Base-by-base conservation (phyloP, 352 stramenopile genomes). In the Blastocystis sp. region DNA sequence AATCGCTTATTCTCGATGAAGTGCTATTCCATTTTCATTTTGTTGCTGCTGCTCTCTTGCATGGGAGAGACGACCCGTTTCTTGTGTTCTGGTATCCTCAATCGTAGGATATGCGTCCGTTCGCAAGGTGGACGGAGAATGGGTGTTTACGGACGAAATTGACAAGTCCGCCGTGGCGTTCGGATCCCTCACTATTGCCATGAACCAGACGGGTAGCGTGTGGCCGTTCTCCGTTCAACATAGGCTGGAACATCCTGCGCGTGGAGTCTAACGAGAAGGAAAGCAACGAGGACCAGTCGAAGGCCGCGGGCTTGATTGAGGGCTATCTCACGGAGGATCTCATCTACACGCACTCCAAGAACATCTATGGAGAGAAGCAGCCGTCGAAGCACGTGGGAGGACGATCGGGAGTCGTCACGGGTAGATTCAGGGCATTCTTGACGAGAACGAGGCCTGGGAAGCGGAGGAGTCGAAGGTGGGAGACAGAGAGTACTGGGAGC, bases 281-380 rank as follows among this genome's bases (percentile, higher is more conserved):
- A 41, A 91, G 92, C 62, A 92, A 93, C 88, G 94, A 92, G 51
- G 93, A 89, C 12, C 79, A 89, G 41, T 77, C 79, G 39, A 69
- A 79, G 62, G 79, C 92, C 6, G 93, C 92, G 2, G 93, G 93
- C 1, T 94, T 93, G 41, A 91, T 92, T 0, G 92, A 95, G 80
- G 93, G 92, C 0, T 88, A 92, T 62, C 89, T 95, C 19, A 94
- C 92, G 2, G 92, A 95, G 69, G 90, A 91, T 26, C 91, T 91
- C 21, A 95, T 95, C 70, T 91, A 93, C 80, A 74, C 94, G 62
- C 93, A 95, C 88, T 94, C 92, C 63, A 76, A 81, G 70, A 94
- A 95, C 62, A 77, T 80, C 55, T 92, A 92, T 50, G 50, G 39
- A 33, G 79, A 89, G 37, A 91, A 33, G 92, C 91, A 81, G 93